Percentiles rank a stretch among this genome's conserved stretches.
Conservation (phyloP, 2,329 filamentous ascomycete genomes). For the Sclerotinia nivalis region DNA sequence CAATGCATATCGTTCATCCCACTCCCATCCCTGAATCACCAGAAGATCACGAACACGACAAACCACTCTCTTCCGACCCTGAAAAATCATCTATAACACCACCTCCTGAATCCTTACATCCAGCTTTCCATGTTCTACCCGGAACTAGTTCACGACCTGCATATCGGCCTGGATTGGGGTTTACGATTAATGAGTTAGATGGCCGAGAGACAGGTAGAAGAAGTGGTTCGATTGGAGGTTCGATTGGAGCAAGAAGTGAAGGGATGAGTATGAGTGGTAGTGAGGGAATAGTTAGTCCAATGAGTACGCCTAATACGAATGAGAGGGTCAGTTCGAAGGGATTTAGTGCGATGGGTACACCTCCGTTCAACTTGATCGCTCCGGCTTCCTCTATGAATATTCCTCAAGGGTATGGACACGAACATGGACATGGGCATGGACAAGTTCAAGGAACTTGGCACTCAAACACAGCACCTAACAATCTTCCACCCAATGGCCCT, state of each 20-base stretch:
- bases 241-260: background rate
- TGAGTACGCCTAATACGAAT: background rate
- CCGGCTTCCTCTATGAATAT: background rate
- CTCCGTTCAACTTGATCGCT: background rate
- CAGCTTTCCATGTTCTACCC: constrained; percentile 11
- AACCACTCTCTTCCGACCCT: background rate
- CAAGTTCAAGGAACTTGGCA: background rate
- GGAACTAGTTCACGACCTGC: background rate
- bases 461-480: background rate
- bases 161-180: background rate
- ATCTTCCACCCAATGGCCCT: background rate
- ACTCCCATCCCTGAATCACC: background rate
- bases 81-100: constrained; percentile 13
- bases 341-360: background rate
- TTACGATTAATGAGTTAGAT: constrained; percentile 20
- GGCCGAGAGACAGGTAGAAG: background rate
- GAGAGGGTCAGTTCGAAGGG: background rate
- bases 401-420: background rate
- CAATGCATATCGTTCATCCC: background rate
- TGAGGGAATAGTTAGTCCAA: constrained; percentile 2
- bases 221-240: background rate
- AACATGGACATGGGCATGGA: too few species aligned
- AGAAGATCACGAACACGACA: background rate
- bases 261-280: background rate
- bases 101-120: constrained; percentile 16